Percentiles rank a stretch among this genome's conserved stretches.
Conservation (phyloP, 768 basidiomycete species). For the Pholiota molesta region DNA sequence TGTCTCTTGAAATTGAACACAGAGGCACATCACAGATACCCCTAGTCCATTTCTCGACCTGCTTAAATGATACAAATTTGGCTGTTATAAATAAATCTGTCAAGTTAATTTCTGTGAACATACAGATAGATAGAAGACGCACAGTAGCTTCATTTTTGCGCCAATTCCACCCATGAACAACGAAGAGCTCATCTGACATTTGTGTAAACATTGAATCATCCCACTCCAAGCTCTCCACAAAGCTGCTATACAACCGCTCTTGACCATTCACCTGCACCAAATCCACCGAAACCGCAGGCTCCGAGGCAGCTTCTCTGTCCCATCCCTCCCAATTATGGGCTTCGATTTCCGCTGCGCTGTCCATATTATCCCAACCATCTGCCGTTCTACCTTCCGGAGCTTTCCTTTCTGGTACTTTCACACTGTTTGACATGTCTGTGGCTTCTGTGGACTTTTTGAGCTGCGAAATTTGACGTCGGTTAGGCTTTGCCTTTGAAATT, state of each 20-base stretch:
- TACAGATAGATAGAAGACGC: not conserved
- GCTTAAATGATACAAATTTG: slow-evolving; percentile 9
- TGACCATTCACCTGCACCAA: not conserved
- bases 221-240: not conserved
- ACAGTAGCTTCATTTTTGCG: not conserved
- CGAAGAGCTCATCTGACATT: not conserved
- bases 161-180: not conserved
- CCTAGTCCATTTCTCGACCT: not conserved
- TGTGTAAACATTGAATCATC: not conserved
- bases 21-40: slow-evolving; percentile 2
- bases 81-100: not conserved
- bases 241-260: not conserved
- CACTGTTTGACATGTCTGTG: too few relatives aligned
- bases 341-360: too few relatives aligned
- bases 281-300: too few relatives aligned
- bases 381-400: too few relatives aligned
- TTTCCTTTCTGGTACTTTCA: too few relatives aligned
- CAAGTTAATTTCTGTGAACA: not conserved
- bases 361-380: too few relatives aligned
- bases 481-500: not conserved
- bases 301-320: too few relatives aligned
- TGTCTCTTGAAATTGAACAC: not conserved
- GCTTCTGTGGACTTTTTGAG: too few relatives aligned
- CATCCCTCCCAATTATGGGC: too few relatives aligned
- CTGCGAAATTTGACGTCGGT: not conserved